These are phyloP conservation scores for Botryobasidium botryosum DNA, from an alignment of 768 basidiomycete species.

Conservation along the genomic window DNA sequence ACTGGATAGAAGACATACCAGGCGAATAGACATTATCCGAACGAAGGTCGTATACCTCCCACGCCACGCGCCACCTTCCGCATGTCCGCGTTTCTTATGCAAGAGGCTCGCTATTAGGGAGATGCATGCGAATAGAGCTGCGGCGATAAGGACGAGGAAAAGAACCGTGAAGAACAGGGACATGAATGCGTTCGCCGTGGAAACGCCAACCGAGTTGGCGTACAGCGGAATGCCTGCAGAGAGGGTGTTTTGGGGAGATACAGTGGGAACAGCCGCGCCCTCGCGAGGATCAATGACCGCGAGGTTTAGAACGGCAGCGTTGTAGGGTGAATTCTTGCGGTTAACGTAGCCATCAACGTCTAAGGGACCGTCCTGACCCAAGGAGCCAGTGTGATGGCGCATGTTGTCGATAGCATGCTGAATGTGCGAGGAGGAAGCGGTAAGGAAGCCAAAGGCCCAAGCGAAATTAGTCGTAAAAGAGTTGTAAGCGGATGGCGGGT, in stretches of 20 bases:
- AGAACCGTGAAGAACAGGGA: constrained; percentile 66
- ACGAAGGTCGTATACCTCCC: no score
- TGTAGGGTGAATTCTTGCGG: constrained; percentile 67
- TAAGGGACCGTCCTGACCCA: no score
- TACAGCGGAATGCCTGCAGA: constrained; percentile 72
- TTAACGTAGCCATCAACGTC: constrained; percentile 68
- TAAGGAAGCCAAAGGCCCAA: constrained; percentile 70
- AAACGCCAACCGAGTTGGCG: constrained; percentile 57
- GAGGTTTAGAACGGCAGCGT: no score
- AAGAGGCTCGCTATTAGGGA: no score
- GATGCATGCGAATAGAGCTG: no score
- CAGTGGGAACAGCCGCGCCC: no score
- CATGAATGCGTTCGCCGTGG: constrained; percentile 79
- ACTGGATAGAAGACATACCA: no score
- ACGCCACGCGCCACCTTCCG: no score
- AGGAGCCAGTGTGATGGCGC: constrained; percentile 71
- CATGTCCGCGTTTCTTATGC: no score
- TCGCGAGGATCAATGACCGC: no score
- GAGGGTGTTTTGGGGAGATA: no score
- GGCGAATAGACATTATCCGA: no score
- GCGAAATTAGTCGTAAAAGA: constrained; percentile 74
- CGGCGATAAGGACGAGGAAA: constrained; percentile 44
- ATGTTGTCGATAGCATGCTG: constrained; percentile 67
- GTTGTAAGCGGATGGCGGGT: constrained; percentile 74
- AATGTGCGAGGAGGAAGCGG: constrained; percentile 36